These are phyloP conservation scores for Heracleum sosnowskyi DNA, from an alignment of 129 eudicot genomes.

Conservation along the genomic window DNA sequence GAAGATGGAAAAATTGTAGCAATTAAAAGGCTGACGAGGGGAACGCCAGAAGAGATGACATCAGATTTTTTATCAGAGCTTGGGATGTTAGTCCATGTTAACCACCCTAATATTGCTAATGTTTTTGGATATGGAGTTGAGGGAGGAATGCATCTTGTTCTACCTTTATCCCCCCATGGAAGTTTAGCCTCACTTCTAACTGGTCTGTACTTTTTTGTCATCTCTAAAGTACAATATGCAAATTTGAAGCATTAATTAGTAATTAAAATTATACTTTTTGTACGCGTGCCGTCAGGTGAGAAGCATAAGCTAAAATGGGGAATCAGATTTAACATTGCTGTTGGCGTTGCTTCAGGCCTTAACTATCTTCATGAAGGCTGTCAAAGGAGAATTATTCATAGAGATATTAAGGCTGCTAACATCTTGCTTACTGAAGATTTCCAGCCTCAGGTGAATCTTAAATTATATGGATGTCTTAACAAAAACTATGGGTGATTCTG, in stretches of 20 bases:
- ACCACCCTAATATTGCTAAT: constrained; percentile 85
- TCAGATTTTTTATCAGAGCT: constrained; percentile 91
- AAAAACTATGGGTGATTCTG: not conserved
- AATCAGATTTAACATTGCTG: constrained; percentile 54
- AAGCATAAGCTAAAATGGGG: constrained; percentile 61
- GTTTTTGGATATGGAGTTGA: constrained; percentile 92
- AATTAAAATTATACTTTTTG: not conserved
- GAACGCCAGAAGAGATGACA: constrained; percentile 78
- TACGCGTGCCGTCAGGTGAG: constrained; percentile 29
- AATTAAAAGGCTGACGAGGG: constrained; percentile 64
- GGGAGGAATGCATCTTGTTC: constrained; percentile 97
- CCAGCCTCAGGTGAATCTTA: constrained; percentile 55
- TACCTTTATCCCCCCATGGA: constrained; percentile 82
- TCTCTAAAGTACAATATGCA: not conserved
- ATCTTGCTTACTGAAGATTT: constrained; percentile 79
- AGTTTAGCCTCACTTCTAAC: constrained; percentile 66
- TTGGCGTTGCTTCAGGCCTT: constrained; percentile 75
- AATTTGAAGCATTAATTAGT: not conserved
- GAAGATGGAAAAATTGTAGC: constrained; percentile 63
- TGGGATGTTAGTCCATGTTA: constrained; percentile 88
- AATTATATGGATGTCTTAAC: not conserved
- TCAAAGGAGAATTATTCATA: constrained; percentile 77
- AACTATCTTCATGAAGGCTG: constrained; percentile 89
- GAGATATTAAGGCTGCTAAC: constrained; percentile 90
- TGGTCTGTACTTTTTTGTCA: constrained; percentile 26